These are phyloP conservation scores for Paraleonurus japonicus DNA, from an alignment of 257 asterid genomes.

Conservation along the genomic window DNA sequence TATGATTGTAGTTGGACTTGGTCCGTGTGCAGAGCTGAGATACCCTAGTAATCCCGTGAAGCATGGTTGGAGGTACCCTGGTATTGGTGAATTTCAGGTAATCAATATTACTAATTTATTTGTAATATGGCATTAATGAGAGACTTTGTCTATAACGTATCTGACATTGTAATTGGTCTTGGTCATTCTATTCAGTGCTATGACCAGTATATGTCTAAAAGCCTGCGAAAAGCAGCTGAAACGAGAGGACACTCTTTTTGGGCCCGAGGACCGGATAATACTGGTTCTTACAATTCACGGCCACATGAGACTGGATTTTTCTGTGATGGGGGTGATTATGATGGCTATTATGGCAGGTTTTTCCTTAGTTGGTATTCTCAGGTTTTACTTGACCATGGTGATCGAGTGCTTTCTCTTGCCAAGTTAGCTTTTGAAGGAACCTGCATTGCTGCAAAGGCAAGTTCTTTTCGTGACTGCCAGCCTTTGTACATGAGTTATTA, in stretches of 20 bases:
- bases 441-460: slow-evolving; percentile 57
- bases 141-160: neutral
- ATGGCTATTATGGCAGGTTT: slow-evolving; percentile 65
- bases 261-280: slow-evolving; percentile 70
- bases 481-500: neutral
- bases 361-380: slow-evolving; percentile 67
- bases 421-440: slow-evolving; percentile 62
- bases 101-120: slow-evolving; percentile 3
- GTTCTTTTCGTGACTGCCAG: slow-evolving; percentile 17
- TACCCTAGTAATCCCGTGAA: slow-evolving; percentile 83
- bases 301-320: slow-evolving; percentile 68
- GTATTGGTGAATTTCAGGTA: slow-evolving; percentile 96
- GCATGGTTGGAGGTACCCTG: slow-evolving; percentile 93
- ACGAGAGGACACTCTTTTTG: slow-evolving; percentile 75
- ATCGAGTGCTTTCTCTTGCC: slow-evolving; percentile 64
- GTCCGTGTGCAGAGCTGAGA: slow-evolving; percentile 90
- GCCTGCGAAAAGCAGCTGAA: slow-evolving; percentile 73
- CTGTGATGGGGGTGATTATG: slow-evolving; percentile 70
- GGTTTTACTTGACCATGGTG: slow-evolving; percentile 55
- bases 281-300: slow-evolving; percentile 62
- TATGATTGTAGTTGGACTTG: slow-evolving; percentile 78
- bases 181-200: slow-evolving; percentile 61
- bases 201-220: slow-evolving; percentile 73
- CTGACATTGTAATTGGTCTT: slow-evolving; percentile 10
- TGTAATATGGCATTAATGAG: neutral